Base-by-base conservation (phyloP, 2,329 filamentous ascomycete genomes). In the Fusarium nodosum region DNA sequence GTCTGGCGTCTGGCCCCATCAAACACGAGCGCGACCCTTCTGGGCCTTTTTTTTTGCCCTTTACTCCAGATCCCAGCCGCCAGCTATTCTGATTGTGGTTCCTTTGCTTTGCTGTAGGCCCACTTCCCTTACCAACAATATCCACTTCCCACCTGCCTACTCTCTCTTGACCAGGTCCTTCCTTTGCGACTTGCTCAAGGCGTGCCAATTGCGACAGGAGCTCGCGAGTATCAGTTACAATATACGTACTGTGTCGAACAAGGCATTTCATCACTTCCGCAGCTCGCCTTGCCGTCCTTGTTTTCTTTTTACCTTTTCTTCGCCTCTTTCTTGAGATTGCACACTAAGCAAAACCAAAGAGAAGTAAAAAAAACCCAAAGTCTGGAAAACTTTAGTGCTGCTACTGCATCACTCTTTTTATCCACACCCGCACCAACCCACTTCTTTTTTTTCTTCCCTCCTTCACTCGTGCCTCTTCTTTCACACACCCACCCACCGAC, bases 1-100 rank as follows among this genome's bases (percentile, higher is more conserved):
- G 72, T 62, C 72, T 74, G 72, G 72, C 72, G 72, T 56, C 68
- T 74, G 70, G 72, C 66, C 71, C 72, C 72, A 73, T 74, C 71
- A 69, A 72, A 72, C 71, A 73, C 71, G 70, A 66, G 59, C 57
- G 51, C 68, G 68, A 72, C 70, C 63, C 67, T 74, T 74, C 56
- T 66, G 61, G 56, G 47, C 62, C 68, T 62, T 75, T 74, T 71
- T 71, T 74, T 74, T 68, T 56, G 38, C 59, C 44, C 65, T 71
- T 59, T 72, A 45, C 57, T 70, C 71, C 68, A 72, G 64, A 74
- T 73, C 74, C 74, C 69, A 75, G 73, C 73, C 67, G 62, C 73
- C 69, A 69, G 63, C 71, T 72, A 68, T 66, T 60, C 70, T 72
- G 60, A 66, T 64, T 72, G 72, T 73, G 73, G 73, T 74, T 75